A percentile compares a stretch with the other conserved stretches of the same genome.
phyloP scores from a whole-genome alignment of 306 rosid genomes.

The Fagus crenata region DNA sequence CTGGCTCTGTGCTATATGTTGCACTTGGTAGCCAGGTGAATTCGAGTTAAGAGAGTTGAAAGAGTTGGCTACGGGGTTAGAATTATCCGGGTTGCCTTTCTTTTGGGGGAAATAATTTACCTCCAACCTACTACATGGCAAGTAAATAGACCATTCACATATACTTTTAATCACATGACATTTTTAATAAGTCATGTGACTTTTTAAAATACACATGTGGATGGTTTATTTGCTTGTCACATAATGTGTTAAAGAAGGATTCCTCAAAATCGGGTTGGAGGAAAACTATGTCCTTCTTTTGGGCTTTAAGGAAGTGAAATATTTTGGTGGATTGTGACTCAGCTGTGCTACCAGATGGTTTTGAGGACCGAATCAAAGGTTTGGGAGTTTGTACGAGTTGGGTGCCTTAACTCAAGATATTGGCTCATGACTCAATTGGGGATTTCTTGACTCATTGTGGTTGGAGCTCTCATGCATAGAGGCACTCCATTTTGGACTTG shows the following conservation, averaged over 20 bases:
- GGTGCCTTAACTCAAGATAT: conserved; percentile 52
- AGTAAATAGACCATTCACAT: too few species aligned
- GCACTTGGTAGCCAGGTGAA: conserved; percentile 50
- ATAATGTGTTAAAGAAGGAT: too few species aligned
- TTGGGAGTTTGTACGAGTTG: conserved; percentile 50
- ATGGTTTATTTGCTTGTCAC: too few species aligned
- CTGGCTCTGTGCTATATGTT: conserved; percentile 56
- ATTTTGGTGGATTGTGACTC: conserved; percentile 14
- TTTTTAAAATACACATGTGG: too few species aligned
- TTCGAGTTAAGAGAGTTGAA: conserved; percentile 12
- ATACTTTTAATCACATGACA: too few species aligned
- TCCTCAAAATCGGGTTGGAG: too few species aligned
- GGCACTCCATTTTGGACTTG: conserved; percentile 9
- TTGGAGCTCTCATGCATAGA: conserved; percentile 49
- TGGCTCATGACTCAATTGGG: conserved; percentile 49
- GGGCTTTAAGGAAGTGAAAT: conserved; percentile 42
- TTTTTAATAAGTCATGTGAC: too few species aligned
- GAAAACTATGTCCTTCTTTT: too few species aligned
- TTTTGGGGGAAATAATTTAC: too few species aligned
- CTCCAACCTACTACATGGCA: too few species aligned
- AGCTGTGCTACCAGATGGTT: conserved; percentile 47
- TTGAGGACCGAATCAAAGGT: conserved; percentile 43
- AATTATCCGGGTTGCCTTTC: conserved; percentile 52
- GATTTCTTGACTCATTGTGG: conserved; percentile 60
- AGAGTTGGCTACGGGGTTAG: conserved; percentile 53